Evolutionary conservation across 169 alveolate species (phyloP).

Genomic region (Plasmodium billcollinsi): DNA sequence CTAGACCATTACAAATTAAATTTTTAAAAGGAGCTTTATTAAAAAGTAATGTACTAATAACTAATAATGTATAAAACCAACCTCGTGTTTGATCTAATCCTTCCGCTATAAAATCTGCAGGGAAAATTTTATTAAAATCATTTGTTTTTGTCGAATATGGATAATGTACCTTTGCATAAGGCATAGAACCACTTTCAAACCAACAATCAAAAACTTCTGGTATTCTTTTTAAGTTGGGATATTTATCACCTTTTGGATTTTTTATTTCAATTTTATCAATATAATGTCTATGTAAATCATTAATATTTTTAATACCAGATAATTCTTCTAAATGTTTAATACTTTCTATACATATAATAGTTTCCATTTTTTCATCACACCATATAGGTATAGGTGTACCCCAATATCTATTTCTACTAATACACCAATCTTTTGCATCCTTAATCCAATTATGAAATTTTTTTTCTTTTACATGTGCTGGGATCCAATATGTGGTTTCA

Average conservation of each 20-base stretch:
- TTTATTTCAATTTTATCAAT: slow-evolving; percentile 98
- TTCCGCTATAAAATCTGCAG: slow-evolving; percentile 99
- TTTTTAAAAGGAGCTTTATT: slow-evolving; percentile 95
- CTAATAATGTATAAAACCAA: slow-evolving; percentile 97
- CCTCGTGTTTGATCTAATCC: slow-evolving; percentile 99
- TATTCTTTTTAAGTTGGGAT: slow-evolving; percentile 89
- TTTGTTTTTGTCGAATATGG: slow-evolving; percentile 96
- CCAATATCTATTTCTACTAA: slow-evolving; percentile 98
- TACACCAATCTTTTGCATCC: slow-evolving; percentile 99
- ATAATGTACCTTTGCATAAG: slow-evolving; percentile 97
- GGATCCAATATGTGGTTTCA: slow-evolving; percentile 96
- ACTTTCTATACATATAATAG: slow-evolving; percentile 96
- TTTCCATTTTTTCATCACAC: slow-evolving; percentile 96
- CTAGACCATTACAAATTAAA: slow-evolving; percentile 96
- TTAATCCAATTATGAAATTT: slow-evolving; percentile 99
- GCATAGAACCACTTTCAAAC: slow-evolving; percentile 99
- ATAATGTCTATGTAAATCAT: slow-evolving; percentile 97
- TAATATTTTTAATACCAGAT: slow-evolving; percentile 84
- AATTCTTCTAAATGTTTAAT: slow-evolving; percentile 88
- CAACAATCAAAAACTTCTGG: slow-evolving; percentile 98
- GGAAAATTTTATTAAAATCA: slow-evolving; percentile 92
- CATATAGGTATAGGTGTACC: slow-evolving; percentile 99
- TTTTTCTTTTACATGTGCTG: slow-evolving; percentile 96
- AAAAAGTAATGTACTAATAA: slow-evolving; percentile 94
- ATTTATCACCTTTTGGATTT: slow-evolving; percentile 95